These are phyloP conservation scores for Cynara cardunculus DNA, from an alignment of 129 eudicot genomes.

Conservation along the genomic window DNA sequence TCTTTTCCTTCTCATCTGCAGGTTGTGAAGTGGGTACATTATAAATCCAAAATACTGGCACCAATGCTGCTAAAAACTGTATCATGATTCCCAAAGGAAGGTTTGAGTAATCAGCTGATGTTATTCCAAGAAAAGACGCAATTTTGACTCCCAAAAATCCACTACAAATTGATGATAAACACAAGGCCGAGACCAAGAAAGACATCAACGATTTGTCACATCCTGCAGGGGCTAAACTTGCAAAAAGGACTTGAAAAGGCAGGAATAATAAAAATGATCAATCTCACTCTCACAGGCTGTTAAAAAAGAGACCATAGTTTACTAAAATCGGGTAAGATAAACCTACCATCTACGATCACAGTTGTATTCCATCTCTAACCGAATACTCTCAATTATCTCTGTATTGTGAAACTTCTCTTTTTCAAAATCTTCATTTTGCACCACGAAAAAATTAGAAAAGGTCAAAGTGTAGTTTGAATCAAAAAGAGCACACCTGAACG, in stretches of 20 bases:
- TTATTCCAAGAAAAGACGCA: constrained; percentile 83
- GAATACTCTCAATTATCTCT: constrained; percentile 63
- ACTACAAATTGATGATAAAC: constrained; percentile 78
- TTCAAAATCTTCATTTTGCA: constrained; percentile 47
- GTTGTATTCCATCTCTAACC: constrained; percentile 69
- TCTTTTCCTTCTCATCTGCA: constrained; percentile 43
- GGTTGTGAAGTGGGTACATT: constrained; percentile 38
- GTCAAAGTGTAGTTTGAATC: not conserved
- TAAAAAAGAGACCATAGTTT: not conserved
- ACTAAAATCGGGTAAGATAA: not conserved
- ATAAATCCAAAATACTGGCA: constrained; percentile 67
- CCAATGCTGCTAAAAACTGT: constrained; percentile 77
- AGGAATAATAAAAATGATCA: constrained; percentile 20
- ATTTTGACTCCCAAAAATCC: constrained; percentile 84
- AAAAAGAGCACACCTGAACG: constrained; percentile 68
- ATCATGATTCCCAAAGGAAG: constrained; percentile 60
- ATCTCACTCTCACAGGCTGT: not conserved
- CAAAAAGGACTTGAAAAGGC: constrained; percentile 82
- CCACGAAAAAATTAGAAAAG: not conserved
- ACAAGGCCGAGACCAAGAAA: constrained; percentile 69
- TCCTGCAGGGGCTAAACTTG: constrained; percentile 77
- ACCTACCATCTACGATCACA: constrained; percentile 68
- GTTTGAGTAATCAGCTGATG: constrained; percentile 61
- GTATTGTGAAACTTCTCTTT: constrained; percentile 22
- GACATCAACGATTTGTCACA: constrained; percentile 94